These are phyloP conservation scores for Debaryomyces subglobosus DNA, from an alignment of 1,139 yeast species.

Conservation along the genomic window DNA sequence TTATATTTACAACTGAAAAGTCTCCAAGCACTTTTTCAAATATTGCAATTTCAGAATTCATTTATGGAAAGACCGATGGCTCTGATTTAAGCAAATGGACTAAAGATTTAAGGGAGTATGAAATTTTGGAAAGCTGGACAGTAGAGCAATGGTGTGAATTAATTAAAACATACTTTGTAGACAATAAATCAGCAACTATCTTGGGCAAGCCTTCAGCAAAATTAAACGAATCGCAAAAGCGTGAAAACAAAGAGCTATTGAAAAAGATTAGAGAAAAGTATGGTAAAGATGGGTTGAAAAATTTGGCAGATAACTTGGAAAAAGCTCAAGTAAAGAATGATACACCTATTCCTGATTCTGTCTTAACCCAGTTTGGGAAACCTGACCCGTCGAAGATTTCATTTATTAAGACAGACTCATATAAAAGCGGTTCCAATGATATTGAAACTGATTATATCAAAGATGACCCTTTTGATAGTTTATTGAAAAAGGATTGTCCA, in stretches of 20 bases:
- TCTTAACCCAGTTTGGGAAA: slow-evolving; percentile 60
- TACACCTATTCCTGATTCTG: slow-evolving; percentile 68
- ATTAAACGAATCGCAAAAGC: slow-evolving; percentile 56
- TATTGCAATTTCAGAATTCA: slow-evolving; percentile 73
- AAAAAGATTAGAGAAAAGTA: slow-evolving; percentile 52
- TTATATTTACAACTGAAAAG: slow-evolving; percentile 66
- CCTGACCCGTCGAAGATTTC: slow-evolving; percentile 78
- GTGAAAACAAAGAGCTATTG: slow-evolving; percentile 52
- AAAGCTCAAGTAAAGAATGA: slow-evolving; percentile 72
- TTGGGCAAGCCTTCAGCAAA: slow-evolving; percentile 74
- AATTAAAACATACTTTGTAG: slow-evolving; percentile 56
- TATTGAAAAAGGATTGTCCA: slow-evolving; percentile 44
- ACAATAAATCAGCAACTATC: slow-evolving; percentile 72
- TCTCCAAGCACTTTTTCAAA: slow-evolving; percentile 63
- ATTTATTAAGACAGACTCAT: slow-evolving; percentile 72
- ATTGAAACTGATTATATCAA: slow-evolving; percentile 19
- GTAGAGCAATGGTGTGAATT: slow-evolving; percentile 67
- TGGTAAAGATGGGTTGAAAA: slow-evolving; percentile 64
- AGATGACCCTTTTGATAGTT: slow-evolving; percentile 30
- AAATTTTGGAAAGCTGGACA: slow-evolving; percentile 62
- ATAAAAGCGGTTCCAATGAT: slow-evolving; percentile 47
- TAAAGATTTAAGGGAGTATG: slow-evolving; percentile 62
- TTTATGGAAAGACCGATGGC: slow-evolving; percentile 73
- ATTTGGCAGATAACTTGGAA: slow-evolving; percentile 53
- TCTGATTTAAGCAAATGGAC: slow-evolving; percentile 58